These are phyloP conservation scores for Colletotrichum phormii DNA, from an alignment of 2,329 filamentous ascomycete species.

Conservation along the genomic window DNA sequence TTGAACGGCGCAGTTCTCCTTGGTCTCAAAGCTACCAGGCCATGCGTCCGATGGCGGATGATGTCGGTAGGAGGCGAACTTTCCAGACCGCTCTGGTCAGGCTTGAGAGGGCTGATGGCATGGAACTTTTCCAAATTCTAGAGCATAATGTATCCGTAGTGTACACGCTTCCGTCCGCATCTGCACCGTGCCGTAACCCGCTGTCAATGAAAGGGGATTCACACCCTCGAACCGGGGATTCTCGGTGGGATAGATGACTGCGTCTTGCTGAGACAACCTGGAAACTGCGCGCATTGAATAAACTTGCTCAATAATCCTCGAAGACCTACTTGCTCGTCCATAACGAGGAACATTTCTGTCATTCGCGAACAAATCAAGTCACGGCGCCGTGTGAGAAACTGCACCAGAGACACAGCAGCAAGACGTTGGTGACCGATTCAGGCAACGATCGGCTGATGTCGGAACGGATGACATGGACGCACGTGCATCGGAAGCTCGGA, in stretches of 20 bases:
- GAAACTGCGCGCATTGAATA: too few species aligned
- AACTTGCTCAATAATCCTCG: too few species aligned
- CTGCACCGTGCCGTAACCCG: too few species aligned
- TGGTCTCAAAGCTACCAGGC: background rate
- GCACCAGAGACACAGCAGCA: background rate
- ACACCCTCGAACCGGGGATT: too few species aligned
- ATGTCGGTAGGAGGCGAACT: conserved; percentile 7
- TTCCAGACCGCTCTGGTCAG: background rate
- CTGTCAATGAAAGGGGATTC: too few species aligned
- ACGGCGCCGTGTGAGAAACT: too few species aligned
- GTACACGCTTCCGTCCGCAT: background rate
- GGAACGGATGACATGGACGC: background rate
- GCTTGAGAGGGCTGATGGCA: background rate
- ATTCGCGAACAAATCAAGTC: too few species aligned
- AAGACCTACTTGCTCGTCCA: background rate
- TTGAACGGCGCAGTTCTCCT: background rate
- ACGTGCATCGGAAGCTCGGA: background rate
- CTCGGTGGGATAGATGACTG: too few species aligned
- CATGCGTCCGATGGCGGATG: background rate
- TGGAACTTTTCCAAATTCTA: background rate
- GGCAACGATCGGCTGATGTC: background rate
- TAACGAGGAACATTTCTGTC: background rate
- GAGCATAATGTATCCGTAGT: too few species aligned
- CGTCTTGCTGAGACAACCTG: too few species aligned
- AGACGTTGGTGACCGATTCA: background rate